A percentile compares a stretch with the other conserved stretches of the same genome.
These are phyloP conservation scores for Margaritispora aquatica DNA, from an alignment of 495 filamentous ascomycete species.

Conservation along the genomic window DNA sequence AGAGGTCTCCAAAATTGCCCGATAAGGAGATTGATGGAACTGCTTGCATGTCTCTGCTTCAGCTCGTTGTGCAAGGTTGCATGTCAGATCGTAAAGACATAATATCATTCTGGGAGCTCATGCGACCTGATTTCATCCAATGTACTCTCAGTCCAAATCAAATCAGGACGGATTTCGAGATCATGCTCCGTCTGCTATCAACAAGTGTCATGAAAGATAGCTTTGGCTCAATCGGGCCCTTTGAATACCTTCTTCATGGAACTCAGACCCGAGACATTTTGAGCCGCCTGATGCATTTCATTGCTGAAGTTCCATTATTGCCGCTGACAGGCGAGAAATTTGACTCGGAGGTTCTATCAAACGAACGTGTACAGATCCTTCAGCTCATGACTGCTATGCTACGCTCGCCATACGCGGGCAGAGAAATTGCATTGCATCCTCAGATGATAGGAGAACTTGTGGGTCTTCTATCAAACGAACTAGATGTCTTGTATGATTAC, in stretches of 20 bases:
- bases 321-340: conserved; percentile 6
- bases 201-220: conserved; percentile 21
- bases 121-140: conserved; percentile 22
- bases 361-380: conserved; percentile 18
- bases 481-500: conserved; percentile 24
- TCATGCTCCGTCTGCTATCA: conserved; percentile 21
- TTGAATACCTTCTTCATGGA: conserved; percentile 1
- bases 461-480: conserved; percentile 21
- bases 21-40: conserved; percentile 15
- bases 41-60: conserved; percentile 19
- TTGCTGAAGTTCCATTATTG: conserved; percentile 15
- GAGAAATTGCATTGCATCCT: conserved; percentile 15
- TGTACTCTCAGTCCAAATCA: conserved; percentile 20
- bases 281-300: conserved; percentile 16
- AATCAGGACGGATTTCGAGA: conserved; percentile 10
- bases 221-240: conserved; percentile 15
- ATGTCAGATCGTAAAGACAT: conserved; percentile 16
- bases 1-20: background rate
- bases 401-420: conserved; percentile 15
- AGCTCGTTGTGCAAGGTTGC: conserved; percentile 20
- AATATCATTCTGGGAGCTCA: conserved; percentile 20
- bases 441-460: conserved; percentile 19
- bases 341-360: background rate
- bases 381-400: conserved; percentile 20
- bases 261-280: conserved; percentile 11